phyloP scores from a whole-genome alignment of 1,284 basidiomycete species.

The Volvariella volvacea region DNA sequence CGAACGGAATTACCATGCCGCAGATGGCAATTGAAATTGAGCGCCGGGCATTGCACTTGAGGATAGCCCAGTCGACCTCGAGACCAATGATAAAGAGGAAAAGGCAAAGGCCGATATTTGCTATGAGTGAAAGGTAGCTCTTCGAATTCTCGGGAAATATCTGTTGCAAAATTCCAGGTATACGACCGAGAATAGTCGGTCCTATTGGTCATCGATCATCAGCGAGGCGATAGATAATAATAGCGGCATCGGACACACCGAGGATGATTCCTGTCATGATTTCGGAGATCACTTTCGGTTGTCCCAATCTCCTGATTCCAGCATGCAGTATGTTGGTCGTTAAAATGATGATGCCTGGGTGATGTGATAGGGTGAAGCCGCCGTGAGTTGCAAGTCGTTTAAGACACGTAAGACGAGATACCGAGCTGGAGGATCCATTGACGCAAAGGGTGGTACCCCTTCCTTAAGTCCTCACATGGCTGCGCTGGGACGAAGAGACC shows the following conservation, averaged over 20 bases:
- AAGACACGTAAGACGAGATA: slow-evolving; percentile 16
- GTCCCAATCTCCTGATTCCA: slow-evolving; percentile 62
- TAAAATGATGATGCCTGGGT: slow-evolving; percentile 76
- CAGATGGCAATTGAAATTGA: slow-evolving; percentile 53
- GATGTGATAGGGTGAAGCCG: no score
- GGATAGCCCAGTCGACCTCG: slow-evolving; percentile 76
- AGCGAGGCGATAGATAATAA: background rate
- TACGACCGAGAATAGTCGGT: slow-evolving; percentile 73
- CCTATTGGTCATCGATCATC: slow-evolving; percentile 29
- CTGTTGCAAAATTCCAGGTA: slow-evolving; percentile 74
- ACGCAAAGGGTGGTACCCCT: slow-evolving; percentile 77
- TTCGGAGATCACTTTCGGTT: slow-evolving; percentile 72
- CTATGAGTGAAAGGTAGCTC: slow-evolving; percentile 80
- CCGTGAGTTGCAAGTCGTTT: no score
- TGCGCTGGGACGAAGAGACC: no score
- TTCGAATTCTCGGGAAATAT: slow-evolving; percentile 75
- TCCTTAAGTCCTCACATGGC: no score
- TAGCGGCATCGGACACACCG: slow-evolving; percentile 37
- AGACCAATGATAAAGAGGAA: slow-evolving; percentile 89
- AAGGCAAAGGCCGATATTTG: slow-evolving; percentile 91
- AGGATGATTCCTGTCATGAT: slow-evolving; percentile 88
- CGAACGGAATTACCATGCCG: slow-evolving; percentile 79
- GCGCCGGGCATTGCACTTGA: slow-evolving; percentile 70
- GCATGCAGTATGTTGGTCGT: slow-evolving; percentile 76
- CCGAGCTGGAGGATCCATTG: slow-evolving; percentile 89